Conservation (phyloP, 768 basidiomycete genomes). For the Coprinopsis marcescibilis region DNA sequence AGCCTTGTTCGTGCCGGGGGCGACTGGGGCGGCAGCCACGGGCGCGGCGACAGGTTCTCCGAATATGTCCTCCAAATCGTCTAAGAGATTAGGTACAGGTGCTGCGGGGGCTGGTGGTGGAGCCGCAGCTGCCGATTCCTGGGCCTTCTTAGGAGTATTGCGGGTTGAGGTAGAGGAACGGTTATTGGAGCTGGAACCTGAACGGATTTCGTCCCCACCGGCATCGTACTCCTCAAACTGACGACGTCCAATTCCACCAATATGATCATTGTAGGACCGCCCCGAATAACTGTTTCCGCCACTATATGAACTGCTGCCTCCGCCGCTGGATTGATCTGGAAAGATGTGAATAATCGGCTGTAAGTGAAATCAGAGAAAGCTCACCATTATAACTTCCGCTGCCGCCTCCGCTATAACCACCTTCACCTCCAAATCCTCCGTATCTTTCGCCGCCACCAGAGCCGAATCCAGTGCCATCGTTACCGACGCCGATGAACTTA, state of each 20-base stretch:
- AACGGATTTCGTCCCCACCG: slow-evolving; percentile 73
- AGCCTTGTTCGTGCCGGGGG: slow-evolving; percentile 45
- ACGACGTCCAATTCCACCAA: slow-evolving; percentile 33
- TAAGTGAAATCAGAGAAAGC: neutral
- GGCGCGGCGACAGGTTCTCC: slow-evolving; percentile 24
- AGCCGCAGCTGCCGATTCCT: slow-evolving; percentile 31
- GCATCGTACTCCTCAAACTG: slow-evolving; percentile 95
- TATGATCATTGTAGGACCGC: slow-evolving; percentile 54
- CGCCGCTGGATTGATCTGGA: slow-evolving; percentile 21
- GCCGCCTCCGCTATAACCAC: slow-evolving; percentile 25
- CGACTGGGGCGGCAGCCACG: slow-evolving; percentile 19
- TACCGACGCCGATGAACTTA: slow-evolving; percentile 87
- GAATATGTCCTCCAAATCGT: slow-evolving; percentile 62
- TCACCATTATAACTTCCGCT: slow-evolving; percentile 21
- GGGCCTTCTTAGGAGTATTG: slow-evolving; percentile 31
- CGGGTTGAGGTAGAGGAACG: slow-evolving; percentile 19
- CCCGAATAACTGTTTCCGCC: slow-evolving; percentile 34
- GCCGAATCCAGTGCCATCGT: slow-evolving; percentile 54
- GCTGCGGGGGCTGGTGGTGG: slow-evolving; percentile 35
- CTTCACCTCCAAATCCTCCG: slow-evolving; percentile 42
- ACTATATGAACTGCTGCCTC: slow-evolving; percentile 29
- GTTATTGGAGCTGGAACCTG: slow-evolving; percentile 30
- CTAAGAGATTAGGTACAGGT: slow-evolving; percentile 67
- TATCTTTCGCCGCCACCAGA: slow-evolving; percentile 43
- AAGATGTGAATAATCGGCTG: neutral